Percentiles rank a stretch among this genome's conserved stretches.
phyloP scores from a whole-genome alignment of 495 filamentous ascomycete species.

The Echria macrotheca region DNA sequence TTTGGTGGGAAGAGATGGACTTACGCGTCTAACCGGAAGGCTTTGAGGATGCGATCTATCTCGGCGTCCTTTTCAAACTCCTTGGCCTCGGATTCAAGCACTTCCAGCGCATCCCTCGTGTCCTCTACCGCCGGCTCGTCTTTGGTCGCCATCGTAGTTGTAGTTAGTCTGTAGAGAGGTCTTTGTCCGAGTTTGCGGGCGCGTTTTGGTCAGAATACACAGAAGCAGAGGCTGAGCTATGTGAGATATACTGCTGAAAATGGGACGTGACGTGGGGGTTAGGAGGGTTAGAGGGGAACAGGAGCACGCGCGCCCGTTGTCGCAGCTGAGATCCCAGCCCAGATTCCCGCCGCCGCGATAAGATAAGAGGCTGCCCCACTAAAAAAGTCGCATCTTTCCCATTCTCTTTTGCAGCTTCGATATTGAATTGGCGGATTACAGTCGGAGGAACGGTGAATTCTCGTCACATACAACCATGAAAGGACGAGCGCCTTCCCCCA shows the following conservation, averaged over 20 bases:
- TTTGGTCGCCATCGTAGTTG: slow-evolving; percentile 22
- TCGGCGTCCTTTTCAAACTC: slow-evolving; percentile 97
- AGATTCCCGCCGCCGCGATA: too few relatives aligned
- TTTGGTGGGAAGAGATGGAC: slow-evolving; percentile 3
- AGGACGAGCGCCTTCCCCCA: slow-evolving; percentile 61
- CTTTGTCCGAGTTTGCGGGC: too few relatives aligned
- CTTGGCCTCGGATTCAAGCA: slow-evolving; percentile 78
- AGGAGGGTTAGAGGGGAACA: too few relatives aligned
- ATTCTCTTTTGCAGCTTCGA: too few relatives aligned
- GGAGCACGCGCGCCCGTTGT: too few relatives aligned
- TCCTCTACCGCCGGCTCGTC: slow-evolving; percentile 29
- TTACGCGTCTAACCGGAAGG: slow-evolving; percentile 86
- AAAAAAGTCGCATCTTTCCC: slow-evolving; percentile 18
- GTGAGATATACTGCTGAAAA: too few relatives aligned
- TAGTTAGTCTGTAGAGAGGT: too few relatives aligned
- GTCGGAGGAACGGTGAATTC: too few relatives aligned
- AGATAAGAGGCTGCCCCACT: slow-evolving; percentile 20
- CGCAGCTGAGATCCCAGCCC: too few relatives aligned
- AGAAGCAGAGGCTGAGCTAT: background rate
- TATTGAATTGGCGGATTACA: too few relatives aligned
- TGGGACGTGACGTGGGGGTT: too few relatives aligned
- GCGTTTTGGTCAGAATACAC: background rate
- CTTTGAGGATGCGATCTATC: slow-evolving; percentile 87
- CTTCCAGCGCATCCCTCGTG: slow-evolving; percentile 64
- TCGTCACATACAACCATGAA: slow-evolving; percentile 28